Conservation (phyloP, 805 yeast species). For the Teunomyces atbi region DNA sequence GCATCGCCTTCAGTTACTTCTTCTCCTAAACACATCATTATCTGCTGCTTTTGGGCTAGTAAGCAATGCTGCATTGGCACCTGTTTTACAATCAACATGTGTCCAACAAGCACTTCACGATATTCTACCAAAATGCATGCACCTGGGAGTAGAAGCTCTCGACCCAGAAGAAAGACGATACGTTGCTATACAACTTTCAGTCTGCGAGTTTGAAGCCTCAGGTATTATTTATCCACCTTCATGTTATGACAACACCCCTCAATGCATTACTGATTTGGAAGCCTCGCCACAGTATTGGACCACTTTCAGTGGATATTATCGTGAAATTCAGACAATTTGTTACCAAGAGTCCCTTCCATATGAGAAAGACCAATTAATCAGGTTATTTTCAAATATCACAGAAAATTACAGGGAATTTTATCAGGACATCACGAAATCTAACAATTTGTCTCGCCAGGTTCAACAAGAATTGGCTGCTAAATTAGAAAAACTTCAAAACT, state of each 20-base stretch:
- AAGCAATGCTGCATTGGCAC: neutral
- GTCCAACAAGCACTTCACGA: conserved; percentile 38
- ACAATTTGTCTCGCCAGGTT: neutral
- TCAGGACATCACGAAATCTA: neutral
- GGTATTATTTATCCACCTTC: conserved; percentile 31
- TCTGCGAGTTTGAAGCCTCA: conserved; percentile 55
- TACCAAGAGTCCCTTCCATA: conserved; percentile 49
- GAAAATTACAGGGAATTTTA: conserved; percentile 14
- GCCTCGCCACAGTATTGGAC: conserved; percentile 67
- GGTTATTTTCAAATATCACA: conserved; percentile 49
- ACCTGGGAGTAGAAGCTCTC: conserved; percentile 38
- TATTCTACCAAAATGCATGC: conserved; percentile 41
- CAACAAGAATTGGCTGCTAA: neutral
- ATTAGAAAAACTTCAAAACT: neutral
- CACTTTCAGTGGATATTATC: conserved; percentile 63
- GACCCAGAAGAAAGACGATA: conserved; percentile 30
- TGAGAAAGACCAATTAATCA: conserved; percentile 50
- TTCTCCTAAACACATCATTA: neutral
- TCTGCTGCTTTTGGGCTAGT: neutral
- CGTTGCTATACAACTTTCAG: conserved; percentile 47
- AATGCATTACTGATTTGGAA: conserved; percentile 44
- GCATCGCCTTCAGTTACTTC: neutral
- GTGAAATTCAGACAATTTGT: conserved; percentile 53
- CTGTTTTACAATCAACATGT: conserved; percentile 22
- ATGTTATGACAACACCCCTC: conserved; percentile 26